These are phyloP conservation scores for Fraxinus quadrangulata DNA, from an alignment of 257 asterid genomes.

Conservation along the genomic window DNA sequence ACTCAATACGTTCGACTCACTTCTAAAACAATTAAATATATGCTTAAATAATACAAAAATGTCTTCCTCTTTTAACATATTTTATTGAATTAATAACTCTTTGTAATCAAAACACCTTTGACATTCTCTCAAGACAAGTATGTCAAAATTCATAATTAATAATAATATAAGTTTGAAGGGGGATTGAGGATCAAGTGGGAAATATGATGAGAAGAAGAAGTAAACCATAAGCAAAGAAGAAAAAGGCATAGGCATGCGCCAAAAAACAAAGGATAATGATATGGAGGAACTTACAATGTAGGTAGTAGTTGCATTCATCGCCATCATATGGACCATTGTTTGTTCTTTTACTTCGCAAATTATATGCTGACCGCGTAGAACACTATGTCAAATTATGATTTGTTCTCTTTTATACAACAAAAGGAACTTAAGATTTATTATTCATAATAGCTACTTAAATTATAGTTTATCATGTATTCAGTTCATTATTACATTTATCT, in stretches of 20 bases:
- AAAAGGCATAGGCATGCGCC: conserved; percentile 17
- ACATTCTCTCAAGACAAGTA: not conserved
- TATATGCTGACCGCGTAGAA: not conserved
- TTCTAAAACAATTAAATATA: too few species aligned
- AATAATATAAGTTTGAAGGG: not conserved
- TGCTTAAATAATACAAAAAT: too few species aligned
- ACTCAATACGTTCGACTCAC: too few species aligned
- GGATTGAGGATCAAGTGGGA: conserved; percentile 7
- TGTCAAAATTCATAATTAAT: not conserved
- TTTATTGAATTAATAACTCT: too few species aligned
- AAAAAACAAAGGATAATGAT: not conserved
- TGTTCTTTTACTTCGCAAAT: not conserved
- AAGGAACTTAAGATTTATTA: too few species aligned
- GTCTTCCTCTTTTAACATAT: too few species aligned
- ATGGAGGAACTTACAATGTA: conserved; percentile 17
- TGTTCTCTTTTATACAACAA: not conserved
- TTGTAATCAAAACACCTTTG: too few species aligned
- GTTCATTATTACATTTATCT: too few species aligned
- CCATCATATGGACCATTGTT: not conserved
- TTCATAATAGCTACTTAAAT: too few species aligned
- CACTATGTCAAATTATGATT: not conserved
- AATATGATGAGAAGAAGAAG: conserved; percentile 29
- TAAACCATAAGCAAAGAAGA: conserved; percentile 31
- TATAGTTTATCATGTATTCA: too few species aligned
- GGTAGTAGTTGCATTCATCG: conserved; percentile 9